A percentile compares a stretch with the other conserved stretches of the same genome.
Conservation (phyloP, 495 filamentous ascomycete genomes). For the Xylaria telfairii region DNA sequence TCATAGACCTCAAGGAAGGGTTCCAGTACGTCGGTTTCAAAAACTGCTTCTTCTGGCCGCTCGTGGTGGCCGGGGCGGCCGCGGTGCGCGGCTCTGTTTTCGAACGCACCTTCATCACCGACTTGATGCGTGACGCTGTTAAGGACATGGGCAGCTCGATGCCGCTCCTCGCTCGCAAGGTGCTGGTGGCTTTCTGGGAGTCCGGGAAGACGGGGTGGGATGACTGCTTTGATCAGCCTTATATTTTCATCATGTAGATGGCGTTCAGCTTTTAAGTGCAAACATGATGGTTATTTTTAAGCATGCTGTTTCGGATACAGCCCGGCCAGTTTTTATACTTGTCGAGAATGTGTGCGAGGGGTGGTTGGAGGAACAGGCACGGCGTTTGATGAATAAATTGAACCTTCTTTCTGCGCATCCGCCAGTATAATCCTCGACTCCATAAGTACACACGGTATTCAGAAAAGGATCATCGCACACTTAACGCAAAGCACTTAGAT, state of each 20-base stretch:
- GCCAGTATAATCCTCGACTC: background rate
- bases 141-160: conserved; percentile 14
- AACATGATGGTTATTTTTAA: background rate
- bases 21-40: conserved; percentile 2
- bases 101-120: conserved; percentile 17
- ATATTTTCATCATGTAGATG: conserved; percentile 15
- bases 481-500: no score
- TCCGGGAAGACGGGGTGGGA: conserved; percentile 21
- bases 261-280: background rate
- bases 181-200: conserved; percentile 17
- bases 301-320: background rate
- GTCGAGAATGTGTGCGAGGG: background rate
- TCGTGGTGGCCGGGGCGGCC: conserved; percentile 13
- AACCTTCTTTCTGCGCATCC: background rate
- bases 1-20: conserved; percentile 21
- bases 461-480: no score
- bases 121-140: background rate
- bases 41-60: conserved; percentile 28
- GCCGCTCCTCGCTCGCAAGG: conserved; percentile 10
- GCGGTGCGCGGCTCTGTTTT: conserved; percentile 20
- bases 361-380: background rate
- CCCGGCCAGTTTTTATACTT: no score
- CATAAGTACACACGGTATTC: background rate
- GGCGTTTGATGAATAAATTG: background rate
- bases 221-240: conserved; percentile 24